Evolutionary conservation across 495 filamentous ascomycete genomes (phyloP).

Genomic region (Staphylotrichum longicolle): DNA sequence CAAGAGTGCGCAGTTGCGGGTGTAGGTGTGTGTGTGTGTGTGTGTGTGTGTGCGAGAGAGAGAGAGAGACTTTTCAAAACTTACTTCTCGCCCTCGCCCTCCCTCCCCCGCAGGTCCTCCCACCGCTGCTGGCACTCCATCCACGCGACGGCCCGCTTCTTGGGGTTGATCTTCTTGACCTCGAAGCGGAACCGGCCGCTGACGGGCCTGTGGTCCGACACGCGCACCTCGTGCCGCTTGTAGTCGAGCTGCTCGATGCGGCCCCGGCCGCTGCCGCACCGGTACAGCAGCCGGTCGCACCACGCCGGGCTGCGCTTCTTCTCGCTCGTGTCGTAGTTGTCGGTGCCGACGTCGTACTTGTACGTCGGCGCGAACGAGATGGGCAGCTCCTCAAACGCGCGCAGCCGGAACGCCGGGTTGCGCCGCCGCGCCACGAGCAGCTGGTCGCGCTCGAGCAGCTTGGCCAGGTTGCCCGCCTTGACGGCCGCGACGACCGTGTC

Average conservation of each 20-base stretch:
- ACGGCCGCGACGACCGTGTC: slow-evolving; percentile 85
- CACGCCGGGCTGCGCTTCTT: slow-evolving; percentile 95
- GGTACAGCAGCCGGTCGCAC: slow-evolving; percentile 91
- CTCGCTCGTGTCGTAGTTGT: slow-evolving; percentile 89
- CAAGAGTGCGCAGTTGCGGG: too few relatives aligned
- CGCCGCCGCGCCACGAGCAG: slow-evolving; percentile 79
- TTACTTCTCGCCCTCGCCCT: slow-evolving; percentile 55
- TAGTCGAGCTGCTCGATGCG: slow-evolving; percentile 87
- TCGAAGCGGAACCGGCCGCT: slow-evolving; percentile 76
- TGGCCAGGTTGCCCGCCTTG: slow-evolving; percentile 72
- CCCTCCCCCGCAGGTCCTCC: slow-evolving; percentile 65
- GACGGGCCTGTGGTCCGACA: slow-evolving; percentile 92
- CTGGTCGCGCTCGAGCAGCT: slow-evolving; percentile 93
- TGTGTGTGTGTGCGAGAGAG: too few relatives aligned
- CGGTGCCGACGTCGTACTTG: slow-evolving; percentile 95
- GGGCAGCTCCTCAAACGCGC: slow-evolving; percentile 78
- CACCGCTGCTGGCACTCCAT: slow-evolving; percentile 69
- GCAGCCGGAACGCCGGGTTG: slow-evolving; percentile 83
- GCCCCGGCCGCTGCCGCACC: slow-evolving; percentile 59
- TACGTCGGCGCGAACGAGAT: slow-evolving; percentile 95
- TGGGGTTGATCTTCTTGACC: slow-evolving; percentile 72
- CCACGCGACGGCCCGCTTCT: slow-evolving; percentile 63
- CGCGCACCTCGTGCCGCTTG: slow-evolving; percentile 78
- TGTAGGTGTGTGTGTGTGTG: too few relatives aligned
- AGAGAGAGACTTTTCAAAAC: slow-evolving; percentile 11